phyloP scores from a whole-genome alignment of 2,329 filamentous ascomycete species.

The Apiospora hydei region DNA sequence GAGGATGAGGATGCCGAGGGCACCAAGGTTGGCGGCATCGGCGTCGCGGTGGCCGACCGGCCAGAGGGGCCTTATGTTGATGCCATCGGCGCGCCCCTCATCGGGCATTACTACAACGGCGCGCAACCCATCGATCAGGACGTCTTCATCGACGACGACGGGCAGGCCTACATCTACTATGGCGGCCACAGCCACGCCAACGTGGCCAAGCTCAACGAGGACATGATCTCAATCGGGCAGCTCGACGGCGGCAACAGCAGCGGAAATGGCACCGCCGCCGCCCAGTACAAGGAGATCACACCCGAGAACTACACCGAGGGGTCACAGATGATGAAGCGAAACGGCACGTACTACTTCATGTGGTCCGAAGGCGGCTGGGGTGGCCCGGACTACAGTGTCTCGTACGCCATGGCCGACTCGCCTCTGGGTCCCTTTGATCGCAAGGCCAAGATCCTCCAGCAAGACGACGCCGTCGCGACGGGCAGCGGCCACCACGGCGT shows the following conservation, averaged over 20 bases:
- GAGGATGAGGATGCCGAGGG: constrained; percentile 38
- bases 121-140: constrained; percentile 57
- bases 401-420: constrained; percentile 49
- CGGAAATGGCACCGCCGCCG: background rate
- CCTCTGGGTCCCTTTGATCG: constrained; percentile 52
- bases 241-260: constrained; percentile 46
- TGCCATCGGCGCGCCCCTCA: constrained; percentile 49
- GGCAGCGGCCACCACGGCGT: constrained; percentile 52
- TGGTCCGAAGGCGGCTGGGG: constrained; percentile 55
- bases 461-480: constrained; percentile 43
- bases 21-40: constrained; percentile 47
- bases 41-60: constrained; percentile 46
- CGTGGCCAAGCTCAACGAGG: constrained; percentile 50
- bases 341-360: constrained; percentile 52
- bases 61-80: constrained; percentile 51
- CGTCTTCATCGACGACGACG: constrained; percentile 51
- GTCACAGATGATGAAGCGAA: constrained; percentile 51
- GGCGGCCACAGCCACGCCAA: constrained; percentile 52
- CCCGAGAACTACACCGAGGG: constrained; percentile 54
- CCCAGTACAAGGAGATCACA: constrained; percentile 52
- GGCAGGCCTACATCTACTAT: constrained; percentile 52
- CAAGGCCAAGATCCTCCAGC: constrained; percentile 46
- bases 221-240: constrained; percentile 51
- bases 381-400: constrained; percentile 54
- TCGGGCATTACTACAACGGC: constrained; percentile 52